A percentile compares a stretch with the other conserved stretches of the same genome.
Conservation (phyloP, 495 filamentous ascomycete genomes). For the Aspergillus mulundensis region DNA sequence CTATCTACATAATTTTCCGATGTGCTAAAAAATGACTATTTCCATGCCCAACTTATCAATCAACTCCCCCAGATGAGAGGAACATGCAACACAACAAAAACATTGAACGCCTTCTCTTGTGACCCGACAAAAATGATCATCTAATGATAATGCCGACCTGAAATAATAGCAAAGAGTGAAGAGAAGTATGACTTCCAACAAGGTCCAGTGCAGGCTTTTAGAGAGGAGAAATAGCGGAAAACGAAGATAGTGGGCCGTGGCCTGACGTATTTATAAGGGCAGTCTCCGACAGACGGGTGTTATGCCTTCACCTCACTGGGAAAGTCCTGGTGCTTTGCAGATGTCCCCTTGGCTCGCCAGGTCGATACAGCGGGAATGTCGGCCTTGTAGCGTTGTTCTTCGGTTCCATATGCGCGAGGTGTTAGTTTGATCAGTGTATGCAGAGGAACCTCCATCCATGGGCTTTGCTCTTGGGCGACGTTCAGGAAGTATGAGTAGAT, state of each 20-base stretch:
- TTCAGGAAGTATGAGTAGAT: conserved; percentile 99
- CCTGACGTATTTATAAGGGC: conserved; percentile 1
- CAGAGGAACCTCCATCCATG: conserved; percentile 96
- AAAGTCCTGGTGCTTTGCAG: conserved; percentile 65
- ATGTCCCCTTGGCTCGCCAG: conserved; percentile 86
- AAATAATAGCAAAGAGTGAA: neutral
- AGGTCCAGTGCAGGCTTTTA: neutral
- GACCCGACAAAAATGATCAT: neutral
- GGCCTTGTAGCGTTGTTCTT: conserved; percentile 79
- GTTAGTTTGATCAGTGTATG: conserved; percentile 96
- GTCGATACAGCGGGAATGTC: conserved; percentile 94
- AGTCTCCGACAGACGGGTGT: neutral
- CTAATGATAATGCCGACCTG: neutral
- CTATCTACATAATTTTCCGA: neutral
- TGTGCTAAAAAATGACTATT: conserved; percentile 5
- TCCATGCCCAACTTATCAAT: conserved; percentile 2
- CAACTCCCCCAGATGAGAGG: neutral
- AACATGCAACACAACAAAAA: neutral
- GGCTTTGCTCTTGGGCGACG: conserved; percentile 80
- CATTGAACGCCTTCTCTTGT: conserved; percentile 4
- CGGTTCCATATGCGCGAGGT: conserved; percentile 87
- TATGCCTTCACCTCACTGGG: conserved; percentile 23
- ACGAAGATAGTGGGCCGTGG: neutral
- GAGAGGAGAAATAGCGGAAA: neutral
- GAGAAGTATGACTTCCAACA: neutral